Percentiles rank a stretch among this genome's conserved stretches.
Conservation (phyloP, 495 filamentous ascomycete genomes). For the Xylaria sp. region DNA sequence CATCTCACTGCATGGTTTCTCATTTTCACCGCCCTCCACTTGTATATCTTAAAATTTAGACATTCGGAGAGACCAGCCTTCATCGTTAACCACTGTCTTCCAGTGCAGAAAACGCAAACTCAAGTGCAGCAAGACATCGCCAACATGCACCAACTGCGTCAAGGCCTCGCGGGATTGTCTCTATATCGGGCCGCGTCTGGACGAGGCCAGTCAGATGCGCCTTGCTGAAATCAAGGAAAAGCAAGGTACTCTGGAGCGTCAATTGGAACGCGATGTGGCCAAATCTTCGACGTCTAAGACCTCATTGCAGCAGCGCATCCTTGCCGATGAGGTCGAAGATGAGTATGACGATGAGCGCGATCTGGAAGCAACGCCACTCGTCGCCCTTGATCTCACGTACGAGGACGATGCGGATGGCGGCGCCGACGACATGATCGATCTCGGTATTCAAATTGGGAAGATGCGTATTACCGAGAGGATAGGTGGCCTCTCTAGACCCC, state of each 20-base stretch:
- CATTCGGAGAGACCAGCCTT: neutral
- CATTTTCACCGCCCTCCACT: neutral
- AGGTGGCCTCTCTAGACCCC: slow-evolving; percentile 64
- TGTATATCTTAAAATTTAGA: neutral
- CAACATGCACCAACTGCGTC: slow-evolving; percentile 71
- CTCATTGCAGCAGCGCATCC: slow-evolving; percentile 42
- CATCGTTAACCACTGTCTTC: neutral
- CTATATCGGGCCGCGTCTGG: slow-evolving; percentile 66
- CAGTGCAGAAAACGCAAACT: slow-evolving; percentile 79
- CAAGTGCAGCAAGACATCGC: slow-evolving; percentile 77
- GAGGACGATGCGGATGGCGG: slow-evolving; percentile 63
- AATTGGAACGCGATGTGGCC: slow-evolving; percentile 63
- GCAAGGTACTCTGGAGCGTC: slow-evolving; percentile 67
- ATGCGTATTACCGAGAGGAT: slow-evolving; percentile 77
- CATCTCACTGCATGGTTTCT: neutral
- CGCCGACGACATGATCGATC: slow-evolving; percentile 70
- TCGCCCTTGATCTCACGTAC: slow-evolving; percentile 66
- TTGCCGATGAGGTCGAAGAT: slow-evolving; percentile 56
- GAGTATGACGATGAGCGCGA: slow-evolving; percentile 57
- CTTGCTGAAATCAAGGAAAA: slow-evolving; percentile 75
- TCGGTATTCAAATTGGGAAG: slow-evolving; percentile 72
- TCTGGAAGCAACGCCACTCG: slow-evolving; percentile 61
- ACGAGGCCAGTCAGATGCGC: slow-evolving; percentile 65
- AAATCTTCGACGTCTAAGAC: slow-evolving; percentile 41
- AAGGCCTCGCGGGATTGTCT: slow-evolving; percentile 69